phyloP scores from a whole-genome alignment of 768 basidiomycete genomes.

The Rhizopogon vinicolor region DNA sequence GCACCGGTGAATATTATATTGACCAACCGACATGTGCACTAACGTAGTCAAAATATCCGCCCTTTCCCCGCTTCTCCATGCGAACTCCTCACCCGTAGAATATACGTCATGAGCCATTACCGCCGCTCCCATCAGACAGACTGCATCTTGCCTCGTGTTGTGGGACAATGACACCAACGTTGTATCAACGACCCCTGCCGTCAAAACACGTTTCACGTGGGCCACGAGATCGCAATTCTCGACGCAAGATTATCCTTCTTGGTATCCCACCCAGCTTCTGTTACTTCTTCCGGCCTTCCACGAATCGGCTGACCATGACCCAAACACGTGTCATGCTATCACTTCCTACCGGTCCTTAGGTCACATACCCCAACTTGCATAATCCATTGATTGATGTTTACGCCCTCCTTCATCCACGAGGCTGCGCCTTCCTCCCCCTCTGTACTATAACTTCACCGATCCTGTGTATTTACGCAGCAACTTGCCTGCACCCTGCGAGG shows the following conservation, averaged over 20 bases:
- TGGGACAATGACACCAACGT: not conserved
- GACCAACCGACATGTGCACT: too few species aligned
- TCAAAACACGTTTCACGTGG: not conserved
- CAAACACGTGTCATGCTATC: slow-evolving; percentile 21
- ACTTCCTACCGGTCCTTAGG: slow-evolving; percentile 5
- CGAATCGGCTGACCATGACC: slow-evolving; percentile 14
- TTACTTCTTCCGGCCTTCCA: slow-evolving; percentile 8
- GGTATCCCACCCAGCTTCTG: not conserved
- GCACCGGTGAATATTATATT: too few species aligned
- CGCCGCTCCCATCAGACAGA: too few species aligned
- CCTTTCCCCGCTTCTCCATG: not conserved
- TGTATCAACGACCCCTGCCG: not conserved
- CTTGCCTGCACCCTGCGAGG: not conserved
- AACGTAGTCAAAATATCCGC: too few species aligned
- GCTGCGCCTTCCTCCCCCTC: slow-evolving; percentile 7
- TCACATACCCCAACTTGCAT: slow-evolving; percentile 9
- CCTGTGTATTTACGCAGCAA: not conserved
- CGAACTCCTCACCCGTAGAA: not conserved
- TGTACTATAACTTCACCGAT: slow-evolving; percentile 5
- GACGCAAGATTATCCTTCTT: not conserved
- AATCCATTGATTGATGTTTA: slow-evolving; percentile 13
- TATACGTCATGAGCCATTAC: not conserved
- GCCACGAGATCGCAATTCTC: not conserved
- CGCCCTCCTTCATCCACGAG: slow-evolving; percentile 18
- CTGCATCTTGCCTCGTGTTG: not conserved